Base-by-base conservation (phyloP, 2,329 filamentous ascomycete species). In the Sclerotiophoma versabilis region DNA sequence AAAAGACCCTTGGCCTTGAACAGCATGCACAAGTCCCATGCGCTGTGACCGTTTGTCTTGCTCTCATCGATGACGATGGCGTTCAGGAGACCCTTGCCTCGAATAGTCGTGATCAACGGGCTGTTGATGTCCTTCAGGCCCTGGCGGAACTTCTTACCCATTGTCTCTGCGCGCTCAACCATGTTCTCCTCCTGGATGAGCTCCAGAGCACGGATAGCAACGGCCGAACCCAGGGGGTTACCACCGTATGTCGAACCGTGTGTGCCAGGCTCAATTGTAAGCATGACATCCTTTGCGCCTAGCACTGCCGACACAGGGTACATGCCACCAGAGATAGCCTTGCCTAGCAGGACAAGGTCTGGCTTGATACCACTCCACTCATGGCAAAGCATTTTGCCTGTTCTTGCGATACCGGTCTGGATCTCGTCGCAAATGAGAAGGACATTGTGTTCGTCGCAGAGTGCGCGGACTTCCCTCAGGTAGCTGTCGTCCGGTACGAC, bases 221-320 rank as follows among this genome's bases (percentile, higher is more conserved):
- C 91, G 32, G 95, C 95, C 66, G 92, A 98, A 20, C 93, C 95
- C 11, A 99, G 83, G 15, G 95, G 95, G 79, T 99, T 99, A 44
- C 95, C 95, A 58, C 95, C 95, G 72, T 98, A 99, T n/a, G 95
- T 99, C 34, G 92, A 96, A 42, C 95, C 95, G 77, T 99, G 95
- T 22, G 95, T 98, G 56, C 95, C 95, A 22, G 95, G 91, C 82
- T 99, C 95, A 60, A 99, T 83, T 9, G 93, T 95, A 63, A 97
- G 84, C 93, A 99, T 97, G 60, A 98, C 83, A 52, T 97, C 93
- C 78, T 89, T 92, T 68, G 87, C 87, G 58, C 90, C 89, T 46
- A 99, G 83, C 42, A 99, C 93, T 68, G 89, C 92, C 58, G 92
- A 96, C 53, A 99, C 95, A n/a, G 95, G 95, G 79, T 99, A 99